Conservation (phyloP, 148 eudicot species). For the Hydrangea macrophylla region DNA sequence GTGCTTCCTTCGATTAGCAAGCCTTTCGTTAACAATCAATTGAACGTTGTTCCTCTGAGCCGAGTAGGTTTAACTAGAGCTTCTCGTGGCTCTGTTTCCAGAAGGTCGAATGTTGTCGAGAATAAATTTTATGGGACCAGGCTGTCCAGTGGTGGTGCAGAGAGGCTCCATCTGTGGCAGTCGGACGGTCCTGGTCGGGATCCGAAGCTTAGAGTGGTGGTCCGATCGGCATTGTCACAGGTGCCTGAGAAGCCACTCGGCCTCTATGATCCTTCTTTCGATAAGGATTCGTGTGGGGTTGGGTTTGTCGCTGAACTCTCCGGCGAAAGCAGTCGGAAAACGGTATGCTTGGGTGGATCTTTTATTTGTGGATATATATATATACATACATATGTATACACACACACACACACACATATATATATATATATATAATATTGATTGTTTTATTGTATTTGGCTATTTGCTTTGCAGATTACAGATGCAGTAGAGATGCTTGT, state of each 20-base stretch:
- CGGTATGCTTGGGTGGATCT: constrained; percentile 37
- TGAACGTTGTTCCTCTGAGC: constrained; percentile 31
- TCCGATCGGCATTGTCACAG: constrained; percentile 62
- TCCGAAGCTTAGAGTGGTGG: constrained; percentile 54
- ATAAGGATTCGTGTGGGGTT: constrained; percentile 96
- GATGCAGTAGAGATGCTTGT: constrained; percentile 98
- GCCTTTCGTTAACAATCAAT: constrained; percentile 23
- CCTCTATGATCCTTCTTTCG: constrained; percentile 69
- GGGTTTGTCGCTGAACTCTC: constrained; percentile 95
- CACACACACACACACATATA: too few relatives aligned
- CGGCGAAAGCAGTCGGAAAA: constrained; percentile 78
- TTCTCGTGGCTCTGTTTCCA: constrained; percentile 35
- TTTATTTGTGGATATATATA: not conserved
- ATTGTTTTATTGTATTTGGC: not conserved
- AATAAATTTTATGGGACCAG: constrained; percentile 28
- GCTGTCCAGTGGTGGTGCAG: constrained; percentile 28
- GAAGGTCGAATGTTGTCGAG: constrained; percentile 24
- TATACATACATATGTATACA: not conserved
- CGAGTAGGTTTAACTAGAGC: constrained; percentile 27
- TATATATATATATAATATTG: not conserved
- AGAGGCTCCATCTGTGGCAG: constrained; percentile 37
- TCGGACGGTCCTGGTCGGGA: constrained; percentile 55
- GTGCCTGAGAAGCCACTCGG: constrained; percentile 95
- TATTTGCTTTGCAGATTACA: constrained; percentile 46
- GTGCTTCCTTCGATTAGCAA: constrained; percentile 7